Conservation (phyloP, 2,329 filamentous ascomycete genomes). For the Microdochium paspali region DNA sequence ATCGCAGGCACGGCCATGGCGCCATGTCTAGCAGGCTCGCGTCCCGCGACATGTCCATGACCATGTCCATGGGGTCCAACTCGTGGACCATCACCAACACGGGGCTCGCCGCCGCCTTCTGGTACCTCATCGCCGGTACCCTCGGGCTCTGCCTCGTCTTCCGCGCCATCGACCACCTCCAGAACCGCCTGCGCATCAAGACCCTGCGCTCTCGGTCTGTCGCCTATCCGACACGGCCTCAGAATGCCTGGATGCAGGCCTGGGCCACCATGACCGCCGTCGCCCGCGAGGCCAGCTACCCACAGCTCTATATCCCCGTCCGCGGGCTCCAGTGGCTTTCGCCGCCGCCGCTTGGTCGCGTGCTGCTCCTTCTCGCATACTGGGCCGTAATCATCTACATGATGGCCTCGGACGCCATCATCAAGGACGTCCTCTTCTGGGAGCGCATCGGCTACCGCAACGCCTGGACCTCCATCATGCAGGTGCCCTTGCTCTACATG, state of each 20-base stretch:
- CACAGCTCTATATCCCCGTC: slow-evolving; percentile 39
- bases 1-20: slow-evolving; percentile 7
- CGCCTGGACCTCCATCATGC: slow-evolving; percentile 56
- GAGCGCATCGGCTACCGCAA: slow-evolving; percentile 60
- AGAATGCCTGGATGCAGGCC: slow-evolving; percentile 31
- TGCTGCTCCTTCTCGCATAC: slow-evolving; percentile 43
- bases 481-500: slow-evolving; percentile 55
- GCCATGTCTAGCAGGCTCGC: no score
- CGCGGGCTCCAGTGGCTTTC: slow-evolving; percentile 43
- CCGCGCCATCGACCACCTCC: slow-evolving; percentile 33
- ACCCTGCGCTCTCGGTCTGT: slow-evolving; percentile 20
- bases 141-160: slow-evolving; percentile 30
- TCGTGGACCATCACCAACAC: slow-evolving; percentile 36
- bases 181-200: slow-evolving; percentile 12
- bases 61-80: no score
- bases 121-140: slow-evolving; percentile 47
- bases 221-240: slow-evolving; percentile 42
- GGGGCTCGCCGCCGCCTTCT: slow-evolving; percentile 43
- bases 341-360: slow-evolving; percentile 47
- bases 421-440: slow-evolving; percentile 46
- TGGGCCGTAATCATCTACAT: slow-evolving; percentile 51
- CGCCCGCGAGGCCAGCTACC: slow-evolving; percentile 44
- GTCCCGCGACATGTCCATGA: no score
- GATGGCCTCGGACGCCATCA: slow-evolving; percentile 38
- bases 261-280: slow-evolving; percentile 53